Base-by-base conservation (phyloP, 2,329 filamentous ascomycete genomes). In the Epicoccum sorghinum region DNA sequence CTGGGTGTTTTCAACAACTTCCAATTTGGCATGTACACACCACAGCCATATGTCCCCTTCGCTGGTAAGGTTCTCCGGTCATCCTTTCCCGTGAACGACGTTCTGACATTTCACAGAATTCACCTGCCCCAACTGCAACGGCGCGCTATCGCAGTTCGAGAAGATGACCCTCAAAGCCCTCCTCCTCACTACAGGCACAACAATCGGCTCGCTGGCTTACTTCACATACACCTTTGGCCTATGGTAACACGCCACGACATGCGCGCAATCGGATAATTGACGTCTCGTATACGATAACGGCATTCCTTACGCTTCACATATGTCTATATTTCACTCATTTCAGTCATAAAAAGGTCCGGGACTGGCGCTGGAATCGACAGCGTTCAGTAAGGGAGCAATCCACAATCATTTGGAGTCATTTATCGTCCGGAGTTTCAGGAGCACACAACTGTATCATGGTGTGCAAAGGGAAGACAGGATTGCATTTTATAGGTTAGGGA, bases 1-100 rank as follows among this genome's bases (percentile, higher is more conserved):
- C 70, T 89, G 38, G 77, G 74, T 13, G 75, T 79, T 2, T 81
- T 77, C 65, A 78, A 77, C 52, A 76, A 79, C 13, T 83, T 81
- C 64, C 76, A 70, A 5, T 89, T 89, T 64, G 86, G 83, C 56
- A 86, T 89, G 83, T 89, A 89, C 69, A 67, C 68, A 24, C 78
- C 81, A 37, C 82, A 83, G 70, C 52, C 76, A 4, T 82, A 83
- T 66, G 79, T 77, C 4, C 77, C 80, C 6, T 76, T 82, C 51
- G 9, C 12, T 39, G 77, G 83, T 84, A 75, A 68, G 80, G 3
- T 24, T 13, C 4, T 23, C 2, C 30, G 4, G 12, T 14, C 7
- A 24, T n/a, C 23, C 36, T 23, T 7, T 32, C 12, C 23, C 25
- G 13, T 8, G 12, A 29, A 10, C 39, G 29, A 8, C 10, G 7